Evolutionary conservation across 805 yeast species (phyloP).

Genomic region (Spathaspora arborariae): DNA sequence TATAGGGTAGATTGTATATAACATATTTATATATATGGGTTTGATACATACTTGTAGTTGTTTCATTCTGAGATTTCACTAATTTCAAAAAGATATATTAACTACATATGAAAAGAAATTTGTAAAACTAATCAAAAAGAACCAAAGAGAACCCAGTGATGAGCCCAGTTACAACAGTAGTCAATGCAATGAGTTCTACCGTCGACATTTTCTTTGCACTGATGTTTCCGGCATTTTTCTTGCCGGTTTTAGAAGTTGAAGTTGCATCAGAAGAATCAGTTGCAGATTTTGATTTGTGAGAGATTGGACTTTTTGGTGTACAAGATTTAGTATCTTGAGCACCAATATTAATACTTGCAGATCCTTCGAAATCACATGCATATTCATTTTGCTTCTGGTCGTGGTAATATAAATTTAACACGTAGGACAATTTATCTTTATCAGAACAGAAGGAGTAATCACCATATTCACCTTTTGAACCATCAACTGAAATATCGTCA

Average conservation of each 20-base stretch:
- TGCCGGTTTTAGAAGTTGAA: constrained; percentile 19
- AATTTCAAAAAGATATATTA: too few species aligned
- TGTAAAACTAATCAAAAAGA: constrained; percentile 9
- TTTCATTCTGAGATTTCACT: too few species aligned
- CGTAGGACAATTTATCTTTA: constrained; percentile 62
- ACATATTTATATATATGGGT: neutral
- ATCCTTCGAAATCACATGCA: constrained; percentile 71
- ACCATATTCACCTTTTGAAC: constrained; percentile 66
- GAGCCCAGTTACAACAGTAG: constrained; percentile 33
- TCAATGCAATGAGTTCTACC: constrained; percentile 30
- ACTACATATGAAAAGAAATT: neutral
- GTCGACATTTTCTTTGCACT: constrained; percentile 6
- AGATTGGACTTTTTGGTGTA: constrained; percentile 3
- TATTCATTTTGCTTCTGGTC: constrained; percentile 37
- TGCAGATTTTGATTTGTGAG: constrained; percentile 10
- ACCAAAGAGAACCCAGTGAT: constrained; percentile 43
- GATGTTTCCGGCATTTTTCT: constrained; percentile 7
- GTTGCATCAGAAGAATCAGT: constrained; percentile 21
- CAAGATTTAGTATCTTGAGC: constrained; percentile 28
- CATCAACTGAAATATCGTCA: constrained; percentile 58
- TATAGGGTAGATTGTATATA: neutral
- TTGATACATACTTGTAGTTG: too few species aligned
- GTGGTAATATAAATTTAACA: constrained; percentile 59
- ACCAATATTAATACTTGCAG: constrained; percentile 45
- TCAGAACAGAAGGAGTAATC: constrained; percentile 67